Percentiles rank a stretch among this genome's conserved stretches.
These are phyloP conservation scores for Geotrichum restrictum DNA, from an alignment of 1,139 yeast species.

Conservation along the genomic window DNA sequence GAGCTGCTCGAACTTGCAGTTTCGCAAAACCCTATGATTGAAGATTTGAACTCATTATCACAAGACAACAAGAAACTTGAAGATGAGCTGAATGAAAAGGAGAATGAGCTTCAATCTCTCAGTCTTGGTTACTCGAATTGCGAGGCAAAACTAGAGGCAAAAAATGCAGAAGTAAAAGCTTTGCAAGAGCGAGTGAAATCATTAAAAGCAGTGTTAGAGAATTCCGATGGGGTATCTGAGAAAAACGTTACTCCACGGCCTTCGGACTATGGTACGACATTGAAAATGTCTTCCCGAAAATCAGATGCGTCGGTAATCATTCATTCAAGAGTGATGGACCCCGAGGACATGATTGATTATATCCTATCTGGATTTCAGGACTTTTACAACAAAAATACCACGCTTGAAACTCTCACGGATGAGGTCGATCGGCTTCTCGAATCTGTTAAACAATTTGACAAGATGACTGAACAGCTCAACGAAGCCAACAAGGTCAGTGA, in stretches of 20 bases:
- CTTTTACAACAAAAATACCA: slow-evolving; percentile 1
- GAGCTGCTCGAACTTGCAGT: slow-evolving; percentile 9
- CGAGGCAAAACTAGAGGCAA: slow-evolving; percentile 14
- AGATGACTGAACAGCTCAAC: slow-evolving; percentile 8
- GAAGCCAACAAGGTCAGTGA: slow-evolving; percentile 7
- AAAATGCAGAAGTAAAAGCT: slow-evolving; percentile 9
- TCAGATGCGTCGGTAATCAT: neutral
- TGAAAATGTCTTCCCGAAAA: neutral
- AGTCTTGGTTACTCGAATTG: slow-evolving; percentile 2
- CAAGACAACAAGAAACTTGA: neutral
- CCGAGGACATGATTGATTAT: slow-evolving; percentile 3
- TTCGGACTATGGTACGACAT: neutral
- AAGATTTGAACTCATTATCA: slow-evolving; percentile 2
- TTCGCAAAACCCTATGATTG: neutral
- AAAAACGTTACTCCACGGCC: neutral
- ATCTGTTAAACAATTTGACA: slow-evolving; percentile 8
- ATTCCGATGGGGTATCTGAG: neutral
- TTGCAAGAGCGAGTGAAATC: slow-evolving; percentile 13
- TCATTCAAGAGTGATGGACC: neutral
- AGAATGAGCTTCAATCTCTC: slow-evolving; percentile 3
- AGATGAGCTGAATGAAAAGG: slow-evolving; percentile 2
- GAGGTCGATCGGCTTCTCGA: slow-evolving; percentile 12
- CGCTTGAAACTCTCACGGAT: slow-evolving; percentile 2
- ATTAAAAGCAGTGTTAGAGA: slow-evolving; percentile 1
- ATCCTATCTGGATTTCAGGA: slow-evolving; percentile 5